Base-by-base conservation (phyloP, 2,329 filamentous ascomycete genomes). In the Colletotrichum sp. region DNA sequence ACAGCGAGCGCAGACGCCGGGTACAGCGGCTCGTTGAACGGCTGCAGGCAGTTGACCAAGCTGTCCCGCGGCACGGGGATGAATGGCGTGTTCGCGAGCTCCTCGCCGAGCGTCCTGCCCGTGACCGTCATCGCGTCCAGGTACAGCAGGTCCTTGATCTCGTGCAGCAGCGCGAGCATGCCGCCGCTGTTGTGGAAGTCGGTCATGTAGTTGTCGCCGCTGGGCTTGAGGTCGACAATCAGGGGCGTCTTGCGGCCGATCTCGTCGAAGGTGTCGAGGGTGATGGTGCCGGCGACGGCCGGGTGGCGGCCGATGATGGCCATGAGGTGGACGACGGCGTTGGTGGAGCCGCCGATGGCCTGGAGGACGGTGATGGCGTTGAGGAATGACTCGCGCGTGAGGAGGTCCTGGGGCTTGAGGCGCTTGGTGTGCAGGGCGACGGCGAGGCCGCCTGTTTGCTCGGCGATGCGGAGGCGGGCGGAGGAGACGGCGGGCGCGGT, bases 131-230 rank as follows among this genome's bases (percentile, higher is more conserved):
- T 89, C 11, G 96, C 96, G 72, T 90, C 88, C 22, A 96, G 95
- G 78, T 96, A 90, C 1, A 98, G 88, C 0, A 98, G 88, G 0
- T 93, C 93, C 3, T 93, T 93, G 22, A 98, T 89, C 27, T 95
- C 87, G 79, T 96, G 95, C 78, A 98, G 91, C 0, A 98, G 92
- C 0, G 94, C 94, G 0, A 94, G 93, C 83, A 97, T 95, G 34
- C 96, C 96, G 28, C 96, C 96, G 68, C 97, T 93, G 74, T 96
- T 93, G 84, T 97, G 97, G 55, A 98, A 92, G 81, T 98, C 96
- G 6, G 94, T 95, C 93, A 98, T 98, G 83, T 96, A 94, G 82
- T 95, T 96, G 71, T 94, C 93, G 2, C 96, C 96, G 75, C 92
- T 94, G 0, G 96, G 96, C n/a, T 96, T 95, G 22, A 98, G 88